Evolutionary conservation across 1,284 basidiomycete species (phyloP).

Genomic region (Cutaneotrichosporon cyanovorans): DNA sequence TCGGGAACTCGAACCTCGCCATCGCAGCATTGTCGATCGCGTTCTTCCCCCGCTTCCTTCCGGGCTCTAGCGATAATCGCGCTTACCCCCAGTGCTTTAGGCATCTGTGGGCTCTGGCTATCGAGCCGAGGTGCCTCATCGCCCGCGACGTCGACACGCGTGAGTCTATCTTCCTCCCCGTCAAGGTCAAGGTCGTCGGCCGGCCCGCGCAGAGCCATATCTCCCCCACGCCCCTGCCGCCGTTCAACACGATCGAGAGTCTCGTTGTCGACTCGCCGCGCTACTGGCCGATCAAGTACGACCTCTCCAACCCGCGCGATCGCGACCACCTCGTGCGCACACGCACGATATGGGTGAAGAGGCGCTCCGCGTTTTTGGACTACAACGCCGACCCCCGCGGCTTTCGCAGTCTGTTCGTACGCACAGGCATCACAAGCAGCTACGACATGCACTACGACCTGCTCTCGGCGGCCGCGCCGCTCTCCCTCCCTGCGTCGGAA

Average conservation of each 20-base stretch:
- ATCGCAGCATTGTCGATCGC: constrained; percentile 83
- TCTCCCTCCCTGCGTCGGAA: constrained; percentile 57
- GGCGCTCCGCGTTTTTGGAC: constrained; percentile 81
- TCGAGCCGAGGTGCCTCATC: constrained; percentile 85
- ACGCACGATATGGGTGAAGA: constrained; percentile 83
- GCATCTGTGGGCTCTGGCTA: constrained; percentile 91
- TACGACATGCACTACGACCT: constrained; percentile 67
- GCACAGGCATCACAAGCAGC: constrained; percentile 67
- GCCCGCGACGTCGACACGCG: constrained; percentile 83
- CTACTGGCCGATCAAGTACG: constrained; percentile 85
- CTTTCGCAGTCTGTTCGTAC: constrained; percentile 76
- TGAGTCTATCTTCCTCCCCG: constrained; percentile 81
- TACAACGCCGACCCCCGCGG: constrained; percentile 90
- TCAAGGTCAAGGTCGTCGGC: constrained; percentile 59
- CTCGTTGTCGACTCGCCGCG: constrained; percentile 83
- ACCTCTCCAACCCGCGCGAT: constrained; percentile 63
- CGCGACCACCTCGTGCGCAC: constrained; percentile 60
- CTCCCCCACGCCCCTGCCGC: constrained; percentile 83
- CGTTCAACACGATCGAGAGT: constrained; percentile 67
- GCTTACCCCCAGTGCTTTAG: constrained; percentile 86
- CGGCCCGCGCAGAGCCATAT: constrained; percentile 54
- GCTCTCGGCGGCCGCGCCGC: constrained; percentile 57
- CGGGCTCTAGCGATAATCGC: constrained; percentile 74
- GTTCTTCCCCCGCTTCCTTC: constrained; percentile 82
- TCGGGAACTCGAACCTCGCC: constrained; percentile 84